Conservation (phyloP, 176 grass and related monocot genomes). For the Otatea glauca region DNA sequence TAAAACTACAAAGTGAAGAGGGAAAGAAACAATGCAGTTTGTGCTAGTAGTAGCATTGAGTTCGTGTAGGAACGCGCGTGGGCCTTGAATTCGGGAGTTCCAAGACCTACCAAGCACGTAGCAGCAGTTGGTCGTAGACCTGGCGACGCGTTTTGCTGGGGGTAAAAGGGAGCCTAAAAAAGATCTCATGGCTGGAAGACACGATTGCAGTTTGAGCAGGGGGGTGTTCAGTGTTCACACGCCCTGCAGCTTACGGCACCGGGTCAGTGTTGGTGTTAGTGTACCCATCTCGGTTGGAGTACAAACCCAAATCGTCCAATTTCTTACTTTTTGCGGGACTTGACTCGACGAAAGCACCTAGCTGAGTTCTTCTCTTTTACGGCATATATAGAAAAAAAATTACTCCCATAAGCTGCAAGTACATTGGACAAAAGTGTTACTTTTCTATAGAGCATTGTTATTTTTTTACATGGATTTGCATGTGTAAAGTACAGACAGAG, state of each 20-base stretch:
- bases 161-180: not conserved
- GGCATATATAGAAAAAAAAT: not conserved
- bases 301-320: not conserved
- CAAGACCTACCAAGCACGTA: slow-evolving; percentile 15
- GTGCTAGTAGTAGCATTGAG: not conserved
- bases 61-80: slow-evolving; percentile 25
- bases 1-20: not conserved
- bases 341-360: not conserved
- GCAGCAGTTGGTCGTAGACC: not conserved
- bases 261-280: not conserved
- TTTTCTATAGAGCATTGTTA: not conserved
- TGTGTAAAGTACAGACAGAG: not conserved
- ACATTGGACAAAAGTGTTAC: not conserved
- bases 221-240: not conserved
- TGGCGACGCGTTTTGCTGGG: slow-evolving; percentile 38
- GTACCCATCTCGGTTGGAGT: not conserved
- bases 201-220: not conserved
- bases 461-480: not conserved
- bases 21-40: not conserved
- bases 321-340: not conserved
- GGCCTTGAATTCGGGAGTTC: not conserved
- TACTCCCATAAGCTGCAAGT: not conserved
- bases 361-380: not conserved
- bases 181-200: not conserved
- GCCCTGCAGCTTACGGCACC: not conserved